Base-by-base conservation (phyloP, 2,329 filamentous ascomycete species). In the Zarea fungicola region DNA sequence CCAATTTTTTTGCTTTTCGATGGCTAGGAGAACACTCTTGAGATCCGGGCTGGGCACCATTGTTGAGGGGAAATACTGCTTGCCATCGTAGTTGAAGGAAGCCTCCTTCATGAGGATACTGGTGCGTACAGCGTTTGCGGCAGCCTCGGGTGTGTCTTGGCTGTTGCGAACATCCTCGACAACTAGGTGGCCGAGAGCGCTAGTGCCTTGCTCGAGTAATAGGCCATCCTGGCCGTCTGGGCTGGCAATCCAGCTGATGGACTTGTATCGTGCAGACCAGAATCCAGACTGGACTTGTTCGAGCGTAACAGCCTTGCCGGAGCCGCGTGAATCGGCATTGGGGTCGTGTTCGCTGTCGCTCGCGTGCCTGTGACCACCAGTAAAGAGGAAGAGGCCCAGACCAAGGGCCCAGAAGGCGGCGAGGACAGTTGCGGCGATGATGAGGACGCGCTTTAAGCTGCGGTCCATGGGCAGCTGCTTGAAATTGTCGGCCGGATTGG, bases 1-100 rank as follows among this genome's bases (percentile, higher is more conserved):
- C 86, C 90, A 99, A 59, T 93, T 90, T 59, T 80, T 81, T 65
- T 87, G 69, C 19, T 73, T 64, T 45, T 89, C 74, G 8, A 89
- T 89, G 42, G 83, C 77, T n/a, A 96, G 71, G 44, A 99, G 76
- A 3, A 99, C 89, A 64, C 88, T 92, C 60, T 84, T 89, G 65
- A 96, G 75, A 64, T 97, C 81, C 23, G 83, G 81, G 62, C 89
- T 96, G 3, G 93, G 89, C 74, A 80, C 84, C 3, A 83, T 79
- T 56, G 78, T 75, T 13, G 66, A 67, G 0, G 87, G 83, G n/a
- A 60, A 64, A 55, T 89, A 71, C 14, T 65, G 66, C 43, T 73
- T 65, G 10, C 74, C 79, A 8, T 74, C 74, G 49, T 83, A 83
- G 16, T 71, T 63, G 59, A 99, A 89, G 35, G 62, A 67, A 1